Evolutionary conservation across 106 monocot genomes (phyloP).

Genomic region (Dioscorea zingiberensis): DNA sequence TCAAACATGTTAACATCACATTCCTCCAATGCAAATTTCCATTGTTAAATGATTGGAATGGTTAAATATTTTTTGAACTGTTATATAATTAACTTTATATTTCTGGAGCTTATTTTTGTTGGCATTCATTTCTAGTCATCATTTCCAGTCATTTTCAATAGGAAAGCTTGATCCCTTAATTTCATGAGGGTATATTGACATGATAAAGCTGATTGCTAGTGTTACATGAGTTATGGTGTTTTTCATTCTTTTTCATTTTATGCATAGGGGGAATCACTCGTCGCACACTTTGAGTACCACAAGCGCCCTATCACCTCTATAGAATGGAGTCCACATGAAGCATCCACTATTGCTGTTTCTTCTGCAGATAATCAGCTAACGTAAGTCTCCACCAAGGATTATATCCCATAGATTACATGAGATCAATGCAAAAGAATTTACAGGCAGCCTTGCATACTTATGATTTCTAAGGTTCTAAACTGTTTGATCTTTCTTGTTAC

Average conservation of each 20-base stretch:
- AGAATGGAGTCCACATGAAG: constrained; percentile 98
- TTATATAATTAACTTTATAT: too few relatives aligned
- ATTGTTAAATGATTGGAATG: too few relatives aligned
- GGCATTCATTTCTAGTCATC: too few relatives aligned
- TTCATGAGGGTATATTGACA: too few relatives aligned
- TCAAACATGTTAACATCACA: too few relatives aligned
- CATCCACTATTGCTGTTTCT: constrained; percentile 87
- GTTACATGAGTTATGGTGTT: not conserved
- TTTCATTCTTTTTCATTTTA: not conserved
- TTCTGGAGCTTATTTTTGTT: too few relatives aligned
- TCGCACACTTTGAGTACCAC: constrained; percentile 94
- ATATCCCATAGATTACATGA: too few relatives aligned
- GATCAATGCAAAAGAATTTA: too few relatives aligned
- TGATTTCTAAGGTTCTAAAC: not conserved
- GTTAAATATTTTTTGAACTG: too few relatives aligned
- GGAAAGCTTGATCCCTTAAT: too few relatives aligned
- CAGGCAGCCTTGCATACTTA: not conserved
- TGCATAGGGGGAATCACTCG: constrained; percentile 65
- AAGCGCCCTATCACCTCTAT: constrained; percentile 88
- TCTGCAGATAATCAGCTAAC: constrained; percentile 90
- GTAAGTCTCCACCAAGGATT: constrained; percentile 23
- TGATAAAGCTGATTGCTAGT: not conserved
- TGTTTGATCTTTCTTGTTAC: constrained; percentile 7
- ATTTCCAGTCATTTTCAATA: too few relatives aligned
- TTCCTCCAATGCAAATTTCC: too few relatives aligned